Evolutionary conservation across 2,329 filamentous ascomycete species (phyloP), one percentile per base, ranked within the genome.

Genomic region (Pezicula radicicola): DNA sequence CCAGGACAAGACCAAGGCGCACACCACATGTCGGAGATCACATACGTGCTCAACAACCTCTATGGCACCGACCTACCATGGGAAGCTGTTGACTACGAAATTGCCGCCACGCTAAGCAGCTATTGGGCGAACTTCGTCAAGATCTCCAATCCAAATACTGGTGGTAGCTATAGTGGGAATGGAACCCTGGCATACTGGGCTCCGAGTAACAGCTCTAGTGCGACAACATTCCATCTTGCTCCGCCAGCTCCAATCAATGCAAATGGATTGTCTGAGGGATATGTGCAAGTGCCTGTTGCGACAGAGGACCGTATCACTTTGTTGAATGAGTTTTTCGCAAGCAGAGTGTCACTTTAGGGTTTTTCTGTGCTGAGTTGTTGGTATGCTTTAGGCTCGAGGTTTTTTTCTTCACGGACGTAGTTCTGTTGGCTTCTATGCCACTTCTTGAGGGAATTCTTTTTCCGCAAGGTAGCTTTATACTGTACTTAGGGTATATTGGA

Each of bases 51-150:
- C 37, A 64, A 66, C 55, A 68, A 66, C 47, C 58, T 69, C 13
- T 59, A 57, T 10, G 51, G 19, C 2, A 56, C 57, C 0, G 53
- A 58, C 25, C 25, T 41, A 4, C 63, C 65, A 1, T 70, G 66
- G 61, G 55, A 53, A 12, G 42, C 54, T 0, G 48, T 55, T 5
- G 66, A 69, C 44, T 67, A 63, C 49, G 51, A 43, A 8, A 61
- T 69, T 40, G 58, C 63, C 37, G 33, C 50, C 6, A 52, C 45
- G 25, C 66, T 87, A 39, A 83, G 88, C 60, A 77, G 74, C 0
- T 91, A 90, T 66, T 91, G 86, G 85, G 80, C 81, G 1, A 88
- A 84, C 57, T 92, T 91, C 63, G 81, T 91, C 53, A 72, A 78
- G 35, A 75, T 74, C 0, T 75, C 82, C 36, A 75, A 91, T 64